These are phyloP conservation scores for Populus nigra DNA, from an alignment of 345 rosid species.

Conservation along the genomic window DNA sequence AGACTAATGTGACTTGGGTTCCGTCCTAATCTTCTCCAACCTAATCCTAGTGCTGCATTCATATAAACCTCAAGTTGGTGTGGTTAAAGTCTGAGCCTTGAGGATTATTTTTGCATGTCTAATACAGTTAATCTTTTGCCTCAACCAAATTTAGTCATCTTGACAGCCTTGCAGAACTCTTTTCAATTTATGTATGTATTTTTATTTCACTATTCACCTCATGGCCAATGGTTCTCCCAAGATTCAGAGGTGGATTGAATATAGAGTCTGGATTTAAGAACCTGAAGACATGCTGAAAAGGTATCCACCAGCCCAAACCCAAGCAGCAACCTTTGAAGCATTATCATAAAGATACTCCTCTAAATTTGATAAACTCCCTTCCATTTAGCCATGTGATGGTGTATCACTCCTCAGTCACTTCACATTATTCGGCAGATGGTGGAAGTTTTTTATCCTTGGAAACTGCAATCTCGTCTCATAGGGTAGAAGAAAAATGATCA, in stretches of 20 bases:
- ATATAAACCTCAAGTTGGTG: background rate
- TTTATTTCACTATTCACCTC: conserved; percentile 9
- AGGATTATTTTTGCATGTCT: background rate
- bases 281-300: conserved; percentile 6
- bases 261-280: conserved; percentile 11
- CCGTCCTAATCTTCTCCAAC: conserved; percentile 7
- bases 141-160: conserved; percentile 16
- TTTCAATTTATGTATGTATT: conserved; percentile 5
- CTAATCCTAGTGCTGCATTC: background rate
- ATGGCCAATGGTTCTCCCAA: conserved; percentile 12
- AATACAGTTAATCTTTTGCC: background rate
- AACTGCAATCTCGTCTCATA: background rate
- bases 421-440: conserved; percentile 1
- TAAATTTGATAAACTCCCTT: conserved; percentile 11
- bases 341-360: conserved; percentile 9
- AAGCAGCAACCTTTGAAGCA: conserved; percentile 3
- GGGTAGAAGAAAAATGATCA: conserved; percentile 5
- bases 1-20: conserved; percentile 1
- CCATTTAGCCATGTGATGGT: conserved; percentile 6
- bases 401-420: conserved; percentile 16
- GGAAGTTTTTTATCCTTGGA: background rate
- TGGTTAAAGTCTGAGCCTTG: background rate
- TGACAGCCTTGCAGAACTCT: conserved; percentile 12
- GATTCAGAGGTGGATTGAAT: conserved; percentile 11
- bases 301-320: conserved; percentile 11